A percentile compares a stretch with the other conserved stretches of the same genome.
Conservation (phyloP, 163 green algal genomes). For the Prototheca wickerhamii region DNA sequence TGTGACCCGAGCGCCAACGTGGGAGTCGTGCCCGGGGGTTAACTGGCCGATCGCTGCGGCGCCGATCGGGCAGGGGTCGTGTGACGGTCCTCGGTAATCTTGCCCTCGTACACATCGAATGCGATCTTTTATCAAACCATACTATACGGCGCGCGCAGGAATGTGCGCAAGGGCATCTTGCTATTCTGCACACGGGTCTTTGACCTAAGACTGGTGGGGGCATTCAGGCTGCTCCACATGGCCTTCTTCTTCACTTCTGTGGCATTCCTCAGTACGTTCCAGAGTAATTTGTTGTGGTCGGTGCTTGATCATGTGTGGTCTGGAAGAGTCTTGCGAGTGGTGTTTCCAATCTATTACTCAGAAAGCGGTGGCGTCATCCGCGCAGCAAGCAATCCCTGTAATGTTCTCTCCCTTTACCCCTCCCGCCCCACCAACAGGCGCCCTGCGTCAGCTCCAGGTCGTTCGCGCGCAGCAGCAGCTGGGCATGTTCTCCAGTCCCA, state of each 20-base stretch:
- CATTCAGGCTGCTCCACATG: constrained; percentile 46
- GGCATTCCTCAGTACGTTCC: constrained; percentile 12
- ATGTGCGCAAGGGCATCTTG: constrained; percentile 9
- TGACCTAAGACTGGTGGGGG: constrained; percentile 20
- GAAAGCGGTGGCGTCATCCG: no score
- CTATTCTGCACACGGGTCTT: constrained; percentile 23
- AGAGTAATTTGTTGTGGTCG: background rate
- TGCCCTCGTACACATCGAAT: no score
- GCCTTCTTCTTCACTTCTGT: constrained; percentile 29
- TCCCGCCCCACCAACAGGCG: constrained; percentile 2
- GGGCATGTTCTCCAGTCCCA: constrained; percentile 6
- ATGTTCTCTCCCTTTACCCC: background rate
- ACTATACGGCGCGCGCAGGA: constrained; percentile 3
- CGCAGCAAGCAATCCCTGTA: no score
- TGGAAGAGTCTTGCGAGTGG: background rate
- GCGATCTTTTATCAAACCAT: no score
- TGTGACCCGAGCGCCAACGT: no score
- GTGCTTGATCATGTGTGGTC: background rate
- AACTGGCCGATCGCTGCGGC: no score
- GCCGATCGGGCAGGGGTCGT: no score
- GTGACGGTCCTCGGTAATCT: no score
- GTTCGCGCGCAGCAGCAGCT: background rate
- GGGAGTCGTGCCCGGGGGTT: no score
- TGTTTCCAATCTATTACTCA: no score
- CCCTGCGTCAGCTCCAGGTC: constrained; percentile 4